Evolutionary conservation across 2,329 filamentous ascomycete species (phyloP), one percentile per base, ranked within the genome.

Genomic region (Phaeoacremonium minimum): DNA sequence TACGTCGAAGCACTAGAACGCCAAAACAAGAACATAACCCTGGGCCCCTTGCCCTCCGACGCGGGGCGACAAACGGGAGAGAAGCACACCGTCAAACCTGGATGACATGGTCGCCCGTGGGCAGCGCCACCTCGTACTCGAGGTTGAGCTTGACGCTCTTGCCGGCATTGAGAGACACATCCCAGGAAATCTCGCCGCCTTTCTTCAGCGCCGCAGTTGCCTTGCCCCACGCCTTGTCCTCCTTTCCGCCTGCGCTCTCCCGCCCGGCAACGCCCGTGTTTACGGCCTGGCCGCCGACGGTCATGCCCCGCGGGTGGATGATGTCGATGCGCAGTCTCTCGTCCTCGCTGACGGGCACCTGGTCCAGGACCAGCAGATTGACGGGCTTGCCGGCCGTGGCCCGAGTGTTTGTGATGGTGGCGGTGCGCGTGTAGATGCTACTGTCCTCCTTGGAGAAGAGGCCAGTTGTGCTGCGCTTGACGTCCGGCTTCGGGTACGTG

Each of bases 291-390:
- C 67, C 67, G 1, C 60, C 64, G 4, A 54, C 43, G 1, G 48
- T 48, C 29, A 83, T 44, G 0, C 73, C 75, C 4, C 55, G 55
- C 1, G 79, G 78, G 14, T 57, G 52, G 13, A 67, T 44, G 19
- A 81, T 50, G 2, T 71, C 67, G 7, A 83, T 66, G 5, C 63
- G 61, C 6, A 83, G 57, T 28, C 67, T 61, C 50, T 80, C 77
- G 36, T 82, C 77, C 51, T 81, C 69, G 15, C 69, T 76, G n/a
- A 81, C 62, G 4, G 77, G 79, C 3, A 81, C 61, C 55, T 83
- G 77, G 43, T 83, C 79, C 4, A 77, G 51, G 17, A 82, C 69
- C 2, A 71, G 57, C 3, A 83, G 28, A 2, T 63, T 63, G 12
- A 73, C 61, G 0, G 64, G 49, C 43, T 61, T 62, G 13, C 51